Evolutionary conservation across 495 filamentous ascomycete genomes (phyloP).

Genomic region (Hypomontagnella monticulosa): DNA sequence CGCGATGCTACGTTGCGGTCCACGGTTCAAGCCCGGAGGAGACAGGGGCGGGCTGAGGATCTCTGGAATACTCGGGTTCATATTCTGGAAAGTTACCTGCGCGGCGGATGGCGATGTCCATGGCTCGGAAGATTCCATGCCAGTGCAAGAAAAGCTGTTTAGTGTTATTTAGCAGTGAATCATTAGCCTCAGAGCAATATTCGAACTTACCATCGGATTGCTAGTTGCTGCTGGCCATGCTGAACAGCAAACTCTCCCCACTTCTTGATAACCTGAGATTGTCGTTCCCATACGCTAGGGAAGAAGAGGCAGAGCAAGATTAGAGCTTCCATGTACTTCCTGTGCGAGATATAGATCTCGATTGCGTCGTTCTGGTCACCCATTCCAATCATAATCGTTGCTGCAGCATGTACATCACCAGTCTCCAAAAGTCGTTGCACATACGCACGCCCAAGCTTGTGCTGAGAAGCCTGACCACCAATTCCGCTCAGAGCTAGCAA

Average conservation of each 20-base stretch:
- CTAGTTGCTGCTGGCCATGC: slow-evolving; percentile 85
- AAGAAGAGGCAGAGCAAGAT: slow-evolving; percentile 79
- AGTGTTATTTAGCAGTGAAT: slow-evolving; percentile 14
- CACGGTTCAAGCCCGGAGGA: slow-evolving; percentile 58
- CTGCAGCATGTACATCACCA: slow-evolving; percentile 90
- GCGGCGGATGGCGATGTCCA: slow-evolving; percentile 86
- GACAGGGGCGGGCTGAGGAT: slow-evolving; percentile 68
- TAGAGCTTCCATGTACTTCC: slow-evolving; percentile 89
- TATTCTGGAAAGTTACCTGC: slow-evolving; percentile 67
- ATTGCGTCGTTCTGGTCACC: slow-evolving; percentile 95
- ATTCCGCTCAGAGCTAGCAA: slow-evolving; percentile 91
- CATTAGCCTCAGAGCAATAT: neutral
- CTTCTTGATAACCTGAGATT: slow-evolving; percentile 84
- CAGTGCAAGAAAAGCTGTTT: slow-evolving; percentile 77
- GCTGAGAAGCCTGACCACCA: slow-evolving; percentile 78
- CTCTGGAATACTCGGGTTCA: slow-evolving; percentile 59
- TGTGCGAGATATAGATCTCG: slow-evolving; percentile 94
- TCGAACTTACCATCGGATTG: slow-evolving; percentile 77
- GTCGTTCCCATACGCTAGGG: slow-evolving; percentile 86
- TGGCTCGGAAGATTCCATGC: slow-evolving; percentile 75
- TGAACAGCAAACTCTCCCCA: slow-evolving; percentile 95
- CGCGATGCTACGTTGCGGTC: slow-evolving; percentile 66
- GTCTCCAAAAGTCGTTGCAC: slow-evolving; percentile 89
- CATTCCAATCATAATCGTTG: slow-evolving; percentile 88
- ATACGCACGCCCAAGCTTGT: slow-evolving; percentile 90